Evolutionary conservation across 2,329 filamentous ascomycete genomes (phyloP).

Genomic region (Aspergillus latus): DNA sequence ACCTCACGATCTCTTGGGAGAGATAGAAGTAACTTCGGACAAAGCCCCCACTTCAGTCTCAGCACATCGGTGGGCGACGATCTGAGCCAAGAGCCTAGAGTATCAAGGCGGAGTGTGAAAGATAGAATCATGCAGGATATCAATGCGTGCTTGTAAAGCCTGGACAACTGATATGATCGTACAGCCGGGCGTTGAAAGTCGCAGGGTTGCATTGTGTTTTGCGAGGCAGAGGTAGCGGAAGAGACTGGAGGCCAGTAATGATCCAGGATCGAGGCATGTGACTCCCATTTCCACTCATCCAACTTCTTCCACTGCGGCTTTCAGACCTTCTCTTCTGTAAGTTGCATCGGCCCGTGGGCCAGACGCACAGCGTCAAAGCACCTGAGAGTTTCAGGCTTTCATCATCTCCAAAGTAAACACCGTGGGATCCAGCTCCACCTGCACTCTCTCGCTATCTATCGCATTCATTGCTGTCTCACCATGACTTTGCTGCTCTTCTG

Average conservation of each 20-base stretch:
- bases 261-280: constrained; percentile 4
- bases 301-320: not conserved
- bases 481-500: not conserved
- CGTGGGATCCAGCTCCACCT: not conserved
- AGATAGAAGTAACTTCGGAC: not conserved
- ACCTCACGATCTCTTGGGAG: not conserved
- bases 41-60: not conserved
- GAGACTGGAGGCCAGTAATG: not conserved
- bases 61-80: not conserved
- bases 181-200: not conserved
- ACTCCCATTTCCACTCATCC: not conserved
- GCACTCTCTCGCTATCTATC: not conserved
- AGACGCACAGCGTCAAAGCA: not conserved
- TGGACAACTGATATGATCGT: not conserved
- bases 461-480: not conserved
- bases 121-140: not conserved
- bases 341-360: not conserved
- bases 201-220: not conserved
- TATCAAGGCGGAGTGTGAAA: not conserved
- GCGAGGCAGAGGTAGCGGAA: not conserved
- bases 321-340: not conserved
- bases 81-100: not conserved
- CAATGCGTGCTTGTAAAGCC: not conserved
- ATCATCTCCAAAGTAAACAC: not conserved
- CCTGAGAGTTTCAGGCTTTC: not conserved